Conservation (phyloP, 257 asterid species). For the Solanum pinnatisectum region DNA sequence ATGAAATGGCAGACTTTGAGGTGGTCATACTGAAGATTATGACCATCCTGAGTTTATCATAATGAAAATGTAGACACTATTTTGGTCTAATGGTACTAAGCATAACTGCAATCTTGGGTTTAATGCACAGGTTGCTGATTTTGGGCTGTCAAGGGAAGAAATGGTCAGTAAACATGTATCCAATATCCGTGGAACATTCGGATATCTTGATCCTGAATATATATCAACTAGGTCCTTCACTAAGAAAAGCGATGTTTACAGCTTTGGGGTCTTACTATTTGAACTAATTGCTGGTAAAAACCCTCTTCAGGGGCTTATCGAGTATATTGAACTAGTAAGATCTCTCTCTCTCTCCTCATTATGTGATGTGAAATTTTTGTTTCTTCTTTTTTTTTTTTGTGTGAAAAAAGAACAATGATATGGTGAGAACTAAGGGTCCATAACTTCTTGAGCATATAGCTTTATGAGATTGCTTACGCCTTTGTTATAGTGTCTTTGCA, state of each 20-base stretch:
- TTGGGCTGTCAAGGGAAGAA: slow-evolving; percentile 97
- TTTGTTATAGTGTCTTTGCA: not conserved
- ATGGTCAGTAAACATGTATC: slow-evolving; percentile 56
- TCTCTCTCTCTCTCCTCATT: not conserved
- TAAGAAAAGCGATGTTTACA: slow-evolving; percentile 85
- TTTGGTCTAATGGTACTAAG: not conserved
- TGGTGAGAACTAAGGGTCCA: not conserved
- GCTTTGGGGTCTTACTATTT: slow-evolving; percentile 85
- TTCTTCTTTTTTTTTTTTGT: not conserved
- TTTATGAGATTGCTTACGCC: not conserved
- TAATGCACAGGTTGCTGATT: slow-evolving; percentile 70
- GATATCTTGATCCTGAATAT: slow-evolving; percentile 94
- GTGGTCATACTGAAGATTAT: not conserved
- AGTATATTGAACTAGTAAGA: slow-evolving; percentile 81
- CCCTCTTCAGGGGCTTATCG: slow-evolving; percentile 91
- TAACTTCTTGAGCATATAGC: not conserved
- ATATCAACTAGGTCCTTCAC: slow-evolving; percentile 79
- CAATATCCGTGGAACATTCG: slow-evolving; percentile 79
- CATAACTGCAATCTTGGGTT: not conserved
- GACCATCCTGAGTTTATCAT: not conserved
- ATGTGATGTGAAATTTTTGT: not conserved
- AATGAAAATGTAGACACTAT: not conserved
- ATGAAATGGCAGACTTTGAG: not conserved
- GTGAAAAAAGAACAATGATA: not conserved
- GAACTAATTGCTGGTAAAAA: slow-evolving; percentile 88